These are phyloP conservation scores for Plenodomus tracheiphilus DNA, from an alignment of 2,329 filamentous ascomycete genomes.

Conservation along the genomic window DNA sequence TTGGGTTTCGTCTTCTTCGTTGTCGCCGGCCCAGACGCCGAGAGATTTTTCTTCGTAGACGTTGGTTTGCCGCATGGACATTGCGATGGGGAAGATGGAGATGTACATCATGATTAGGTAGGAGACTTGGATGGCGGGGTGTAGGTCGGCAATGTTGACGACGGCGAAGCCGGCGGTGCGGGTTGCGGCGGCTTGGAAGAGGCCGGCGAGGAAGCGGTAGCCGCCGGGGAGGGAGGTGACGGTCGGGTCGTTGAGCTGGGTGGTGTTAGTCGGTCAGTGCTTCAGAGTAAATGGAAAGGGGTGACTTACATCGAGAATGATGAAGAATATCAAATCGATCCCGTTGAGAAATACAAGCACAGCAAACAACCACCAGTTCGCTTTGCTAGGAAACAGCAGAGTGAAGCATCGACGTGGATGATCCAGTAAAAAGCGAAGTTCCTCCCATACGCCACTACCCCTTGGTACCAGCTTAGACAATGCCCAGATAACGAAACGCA, in stretches of 20 bases:
- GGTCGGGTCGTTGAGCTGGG: slow-evolving; percentile 68
- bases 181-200: slow-evolving; percentile 89
- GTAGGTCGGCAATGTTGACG: slow-evolving; percentile 74
- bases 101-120: slow-evolving; percentile 99
- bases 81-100: slow-evolving; percentile 94
- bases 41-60: slow-evolving; percentile 92
- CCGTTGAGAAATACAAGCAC: slow-evolving; percentile 81
- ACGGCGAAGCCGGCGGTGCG: slow-evolving; percentile 88
- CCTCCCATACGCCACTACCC: slow-evolving; percentile 79
- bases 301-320: slow-evolving; percentile 78
- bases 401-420: slow-evolving; percentile 97
- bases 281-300: not conserved
- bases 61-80: slow-evolving; percentile 90
- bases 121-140: slow-evolving; percentile 89
- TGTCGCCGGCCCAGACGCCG: slow-evolving; percentile 67
- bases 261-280: slow-evolving; percentile 3
- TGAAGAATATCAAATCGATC: slow-evolving; percentile 86
- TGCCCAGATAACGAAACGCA: slow-evolving; percentile 90
- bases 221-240: slow-evolving; percentile 71
- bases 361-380: slow-evolving; percentile 95
- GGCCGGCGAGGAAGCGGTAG: slow-evolving; percentile 77
- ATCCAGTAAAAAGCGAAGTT: slow-evolving; percentile 86
- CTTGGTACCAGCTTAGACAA: slow-evolving; percentile 67
- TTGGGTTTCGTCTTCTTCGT: slow-evolving; percentile 57
- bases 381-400: slow-evolving; percentile 82